These are phyloP conservation scores for Macroventuria anomochaeta DNA, from an alignment of 2,329 filamentous ascomycete genomes.

Conservation along the genomic window DNA sequence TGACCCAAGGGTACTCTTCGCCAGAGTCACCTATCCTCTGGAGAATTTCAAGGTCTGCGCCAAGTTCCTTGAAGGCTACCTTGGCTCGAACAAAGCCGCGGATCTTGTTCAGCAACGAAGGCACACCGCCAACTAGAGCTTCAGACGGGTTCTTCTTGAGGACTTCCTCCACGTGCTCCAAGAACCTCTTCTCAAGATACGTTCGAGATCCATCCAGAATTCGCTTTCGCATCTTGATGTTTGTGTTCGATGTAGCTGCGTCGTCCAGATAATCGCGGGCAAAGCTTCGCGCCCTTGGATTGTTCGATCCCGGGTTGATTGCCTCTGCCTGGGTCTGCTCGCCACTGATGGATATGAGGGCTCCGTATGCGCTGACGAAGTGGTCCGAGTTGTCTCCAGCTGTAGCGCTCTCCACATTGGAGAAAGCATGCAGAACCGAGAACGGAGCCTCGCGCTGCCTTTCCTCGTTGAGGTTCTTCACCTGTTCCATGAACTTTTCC, in stretches of 20 bases:
- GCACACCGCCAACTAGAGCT: conserved; percentile 86
- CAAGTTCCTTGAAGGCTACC: conserved; percentile 80
- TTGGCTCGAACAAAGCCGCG: conserved; percentile 89
- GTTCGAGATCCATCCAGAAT: conserved; percentile 80
- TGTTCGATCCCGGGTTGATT: conserved; percentile 63
- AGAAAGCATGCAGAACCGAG: conserved; percentile 77
- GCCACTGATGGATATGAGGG: conserved; percentile 77
- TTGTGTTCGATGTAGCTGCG: conserved; percentile 66
- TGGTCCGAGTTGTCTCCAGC: conserved; percentile 76
- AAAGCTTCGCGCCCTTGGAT: conserved; percentile 77
- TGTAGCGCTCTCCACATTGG: conserved; percentile 72
- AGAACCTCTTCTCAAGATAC: conserved; percentile 83
- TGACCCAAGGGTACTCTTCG: conserved; percentile 88
- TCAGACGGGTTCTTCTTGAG: conserved; percentile 86
- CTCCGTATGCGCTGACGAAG: conserved; percentile 81
- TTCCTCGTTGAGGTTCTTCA: conserved; percentile 77
- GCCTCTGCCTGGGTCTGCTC: conserved; percentile 65
- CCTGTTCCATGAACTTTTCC: conserved; percentile 76
- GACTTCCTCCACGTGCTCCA: conserved; percentile 75
- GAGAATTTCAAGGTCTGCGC: conserved; percentile 78
- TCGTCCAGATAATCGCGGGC: conserved; percentile 79
- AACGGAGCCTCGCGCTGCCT: conserved; percentile 71
- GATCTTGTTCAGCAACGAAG: conserved; percentile 87
- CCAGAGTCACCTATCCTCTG: conserved; percentile 69
- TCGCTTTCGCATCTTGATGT: conserved; percentile 73